Percentiles rank a stretch among this genome's conserved stretches.
phyloP scores from a whole-genome alignment of 345 rosid species.

The Brassica cretica region DNA sequence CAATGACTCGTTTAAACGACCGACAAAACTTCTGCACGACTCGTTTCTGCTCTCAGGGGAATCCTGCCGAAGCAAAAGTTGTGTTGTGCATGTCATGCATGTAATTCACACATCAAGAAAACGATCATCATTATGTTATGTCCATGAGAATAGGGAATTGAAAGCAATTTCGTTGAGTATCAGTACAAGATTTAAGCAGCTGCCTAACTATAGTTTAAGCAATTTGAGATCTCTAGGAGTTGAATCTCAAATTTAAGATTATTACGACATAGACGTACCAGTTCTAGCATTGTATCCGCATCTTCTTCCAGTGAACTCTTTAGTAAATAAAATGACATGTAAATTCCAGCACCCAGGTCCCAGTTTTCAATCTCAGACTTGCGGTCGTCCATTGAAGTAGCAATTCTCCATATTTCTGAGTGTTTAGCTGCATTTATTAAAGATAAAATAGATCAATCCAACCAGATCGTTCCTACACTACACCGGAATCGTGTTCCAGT shows the following conservation, averaged over 20 bases:
- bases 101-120: background rate
- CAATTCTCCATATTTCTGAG: constrained; percentile 77
- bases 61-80: constrained; percentile 55
- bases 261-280: constrained; percentile 47
- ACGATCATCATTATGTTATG: no score
- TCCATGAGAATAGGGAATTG: background rate
- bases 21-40: constrained; percentile 59
- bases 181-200: background rate
- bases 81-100: constrained; percentile 9
- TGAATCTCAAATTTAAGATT: constrained; percentile 11
- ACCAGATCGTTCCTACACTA: constrained; percentile 10
- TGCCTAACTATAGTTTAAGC: background rate
- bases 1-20: constrained; percentile 63
- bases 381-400: constrained; percentile 76
- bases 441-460: constrained; percentile 3
- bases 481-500: constrained; percentile 2
- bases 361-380: constrained; percentile 94
- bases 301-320: constrained; percentile 66
- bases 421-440: constrained; percentile 58
- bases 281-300: constrained; percentile 47
- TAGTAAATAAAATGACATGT: constrained; percentile 67
- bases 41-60: constrained; percentile 66
- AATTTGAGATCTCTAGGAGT: constrained; percentile 1
- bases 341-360: constrained; percentile 95
- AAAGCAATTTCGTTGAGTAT: constrained; percentile 4